Evolutionary conservation across 768 basidiomycete genomes (phyloP), one percentile per base, ranked within the genome.

Genomic region (Leccinum pellstonianum): DNA sequence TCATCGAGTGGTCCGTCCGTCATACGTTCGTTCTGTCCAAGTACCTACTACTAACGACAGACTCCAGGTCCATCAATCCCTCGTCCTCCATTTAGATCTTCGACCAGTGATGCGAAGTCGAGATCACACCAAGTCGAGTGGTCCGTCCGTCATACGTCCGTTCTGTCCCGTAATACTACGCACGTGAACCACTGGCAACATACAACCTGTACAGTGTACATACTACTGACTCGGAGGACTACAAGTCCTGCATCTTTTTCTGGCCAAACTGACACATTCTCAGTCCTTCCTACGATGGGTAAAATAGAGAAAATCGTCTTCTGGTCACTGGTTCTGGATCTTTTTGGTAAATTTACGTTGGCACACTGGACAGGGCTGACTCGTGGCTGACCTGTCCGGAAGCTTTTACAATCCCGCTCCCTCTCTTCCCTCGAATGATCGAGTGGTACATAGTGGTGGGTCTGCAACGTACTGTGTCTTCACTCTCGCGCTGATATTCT

Each of bases 361-460:
- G 19, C 23, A 25, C 11, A 6, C 27, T 29, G 27, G 38, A 17
- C 38, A 29, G 21, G 21, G 19, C 14, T 4, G 15, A 15, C 23
- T 23, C 23, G 41, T 52, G 3, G 53, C 57, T 75, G 63, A 67
- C 55, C 50, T 54, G 55, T 62, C 41, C 52, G 52, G 77, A 81
- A 81, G 92, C 93, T 12, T 96, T 95, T 75, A 97, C 93, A 23
- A 91, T 96, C 50, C 95, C 94, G 10, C 81, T 98, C n/a, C 96
- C 96, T 21, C 83, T 98, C 31, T 98, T 98, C 74, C 96, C 96
- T n/a, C 86, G 95, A n/a, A 80, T 98, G 53, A 95, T 97, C 47
- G 88, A 95, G 76, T 94, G 90, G 90, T 95, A 94, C 70, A 87
- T 86, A 1, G 73, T 85, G 70, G 91, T 89, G 64, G 67, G 83